Evolutionary conservation across 208 protist genomes (phyloP), one percentile per base, ranked within the genome.

Genomic region (Acanthamoeba triangularis): DNA sequence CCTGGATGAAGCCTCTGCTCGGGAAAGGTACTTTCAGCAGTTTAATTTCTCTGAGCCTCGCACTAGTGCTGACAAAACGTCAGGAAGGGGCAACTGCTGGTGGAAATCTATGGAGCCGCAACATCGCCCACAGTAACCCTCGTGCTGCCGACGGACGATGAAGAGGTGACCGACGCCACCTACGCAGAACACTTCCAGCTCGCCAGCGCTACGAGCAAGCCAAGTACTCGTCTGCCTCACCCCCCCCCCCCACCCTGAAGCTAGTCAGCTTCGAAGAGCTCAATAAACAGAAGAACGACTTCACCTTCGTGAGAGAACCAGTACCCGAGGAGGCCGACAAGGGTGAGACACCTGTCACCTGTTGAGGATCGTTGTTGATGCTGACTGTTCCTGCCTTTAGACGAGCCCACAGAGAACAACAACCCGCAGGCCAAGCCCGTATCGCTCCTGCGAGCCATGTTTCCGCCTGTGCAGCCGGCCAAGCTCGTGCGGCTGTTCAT

Each of bases 211-310:
- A 44, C 23, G 69, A 78, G 35, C 33, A 20, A 41, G 59, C 59
- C 59, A 35, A 6, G 63, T 72, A 30, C 63, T n/a, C 8, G 18
- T 61, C 56, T 6, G 23, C 18, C 23, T 28, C 56, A 25, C 56
- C 23, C 23, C 56, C 56, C 16, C 7, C 23, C 56, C n/a, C n/a
- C n/a, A n/a, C 69, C 6, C 16, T 41, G 33, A 41, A 78, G 69
- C 69, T 44, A 5, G 33, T 78, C 69, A 78, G 20, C 14, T 78
- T 78, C 20, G 69, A 78, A 25, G 69, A 78, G 69, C 69, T 78
- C 23, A 78, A 78, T 18, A 78, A 78, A 41, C 25, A 78, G 69
- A 78, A 7, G 28, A 30, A 25, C 61, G 61, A n/a, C 61, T 67
- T 30, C 23, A 23, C 23, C 61, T 67, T 67, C 25, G 23, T 23